Evolutionary conservation across 768 basidiomycete species (phyloP), one percentile per base, ranked within the genome.

Genomic region (Chiua virens): DNA sequence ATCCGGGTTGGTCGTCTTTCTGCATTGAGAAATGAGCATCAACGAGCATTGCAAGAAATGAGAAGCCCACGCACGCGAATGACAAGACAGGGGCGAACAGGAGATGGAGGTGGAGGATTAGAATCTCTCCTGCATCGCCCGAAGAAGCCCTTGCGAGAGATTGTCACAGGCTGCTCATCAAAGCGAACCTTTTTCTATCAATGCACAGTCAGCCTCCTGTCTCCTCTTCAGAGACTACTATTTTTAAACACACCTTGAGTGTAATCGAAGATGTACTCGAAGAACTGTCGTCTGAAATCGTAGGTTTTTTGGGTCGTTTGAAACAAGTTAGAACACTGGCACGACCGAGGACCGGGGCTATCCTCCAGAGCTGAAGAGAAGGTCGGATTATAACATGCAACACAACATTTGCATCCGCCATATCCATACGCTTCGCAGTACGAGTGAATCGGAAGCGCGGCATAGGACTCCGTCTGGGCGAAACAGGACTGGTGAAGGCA

Each of bases 11-110:
- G 28, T 45, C 52, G 20, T 23, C 45, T 34, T 45, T 53, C 66
- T 70, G 37, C 15, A 32, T 21, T n/a, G n/a, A 25, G 14, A 35
- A 14, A 15, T 8, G 41, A 15, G 18, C 3, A 39, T 30, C 4
- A 14, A 18, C 7, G 42, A 13, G 18, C 6, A 39, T 34, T 8
- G 5, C 9, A 34, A 18, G 21, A 8, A 30, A 35, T 35, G 32
- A 21, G 11, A 22, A 30, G 23, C 28, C 3, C 21, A 56, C 66
- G 13, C 38, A 68, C 66, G 17, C 66, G 58, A 20, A 57, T 30
- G 10, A 66, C 45, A 5, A 68, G 66, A 50, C 66, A 68, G n/a
- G 68, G 61, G 1, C 68, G 68, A 23, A 48, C 35, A 44, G 56
- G 61, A 41, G 61, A 58, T 27, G 53, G 47, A 44, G 56, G 61